Conservation (phyloP, 305 asterid genomes). For the Vinca major region DNA sequence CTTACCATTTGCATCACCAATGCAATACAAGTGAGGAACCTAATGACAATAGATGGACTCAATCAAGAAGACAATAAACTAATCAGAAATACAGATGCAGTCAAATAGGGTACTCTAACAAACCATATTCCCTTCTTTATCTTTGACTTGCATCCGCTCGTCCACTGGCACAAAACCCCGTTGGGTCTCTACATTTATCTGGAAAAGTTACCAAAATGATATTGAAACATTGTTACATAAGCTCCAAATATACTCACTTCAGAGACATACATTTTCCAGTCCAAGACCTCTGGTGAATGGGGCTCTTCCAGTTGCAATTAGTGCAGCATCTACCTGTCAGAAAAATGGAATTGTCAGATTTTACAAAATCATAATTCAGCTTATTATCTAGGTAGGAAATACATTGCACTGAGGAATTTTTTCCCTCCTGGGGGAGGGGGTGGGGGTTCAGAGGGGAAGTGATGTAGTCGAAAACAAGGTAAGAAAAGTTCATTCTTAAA, state of each 20-base stretch:
- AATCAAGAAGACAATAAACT: constrained; percentile 1
- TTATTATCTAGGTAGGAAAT: not conserved
- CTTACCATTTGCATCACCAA: constrained; percentile 99
- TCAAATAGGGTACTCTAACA: constrained; percentile 21
- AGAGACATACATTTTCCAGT: constrained; percentile 66
- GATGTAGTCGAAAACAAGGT: too few species aligned
- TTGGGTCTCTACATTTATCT: constrained; percentile 75
- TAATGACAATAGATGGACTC: constrained; percentile 20
- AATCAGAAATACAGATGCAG: constrained; percentile 4
- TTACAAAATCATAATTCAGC: not conserved
- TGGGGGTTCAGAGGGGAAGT: too few species aligned
- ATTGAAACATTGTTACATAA: not conserved
- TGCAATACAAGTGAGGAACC: constrained; percentile 94
- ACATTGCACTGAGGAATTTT: not conserved
- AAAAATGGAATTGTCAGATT: not conserved
- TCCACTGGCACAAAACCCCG: constrained; percentile 92
- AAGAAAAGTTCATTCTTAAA: too few species aligned
- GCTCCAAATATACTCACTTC: constrained; percentile 4
- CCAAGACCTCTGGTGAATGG: constrained; percentile 95
- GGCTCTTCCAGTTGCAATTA: constrained; percentile 93
- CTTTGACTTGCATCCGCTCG: constrained; percentile 80
- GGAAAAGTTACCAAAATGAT: constrained; percentile 5
- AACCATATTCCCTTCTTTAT: constrained; percentile 67
- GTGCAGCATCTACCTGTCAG: constrained; percentile 80
- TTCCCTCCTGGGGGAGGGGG: not conserved